phyloP scores from a whole-genome alignment of 345 rosid species.

The Turnera subulata region DNA sequence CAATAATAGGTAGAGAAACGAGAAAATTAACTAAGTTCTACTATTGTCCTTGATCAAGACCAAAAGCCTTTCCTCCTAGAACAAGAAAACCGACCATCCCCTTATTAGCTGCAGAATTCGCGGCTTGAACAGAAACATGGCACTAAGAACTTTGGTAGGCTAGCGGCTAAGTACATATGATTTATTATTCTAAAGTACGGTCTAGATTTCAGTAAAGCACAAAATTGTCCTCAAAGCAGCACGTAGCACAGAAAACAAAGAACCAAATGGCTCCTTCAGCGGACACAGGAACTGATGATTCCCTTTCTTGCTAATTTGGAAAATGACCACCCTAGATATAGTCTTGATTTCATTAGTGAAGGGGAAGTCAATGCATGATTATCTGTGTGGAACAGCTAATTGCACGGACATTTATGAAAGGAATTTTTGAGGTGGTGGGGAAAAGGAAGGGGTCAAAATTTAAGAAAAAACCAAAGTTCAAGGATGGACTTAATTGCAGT shows the following conservation, averaged over 20 bases:
- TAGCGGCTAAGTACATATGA: slow-evolving; percentile 28
- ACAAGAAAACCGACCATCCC: slow-evolving; percentile 45
- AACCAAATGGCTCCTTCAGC: background rate
- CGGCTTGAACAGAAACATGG: slow-evolving; percentile 18
- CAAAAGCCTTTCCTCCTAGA: background rate
- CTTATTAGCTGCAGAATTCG: slow-evolving; percentile 43
- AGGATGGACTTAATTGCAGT: background rate
- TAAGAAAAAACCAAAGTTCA: background rate
- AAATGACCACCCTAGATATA: background rate
- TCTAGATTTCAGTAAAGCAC: slow-evolving; percentile 49
- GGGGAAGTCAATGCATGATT: background rate
- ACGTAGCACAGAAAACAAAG: slow-evolving; percentile 1
- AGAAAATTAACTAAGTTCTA: background rate
- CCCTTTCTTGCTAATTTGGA: background rate
- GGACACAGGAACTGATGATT: background rate
- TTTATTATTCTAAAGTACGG: slow-evolving; percentile 14
- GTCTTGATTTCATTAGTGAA: background rate
- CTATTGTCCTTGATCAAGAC: too few species aligned
- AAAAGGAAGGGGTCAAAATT: background rate
- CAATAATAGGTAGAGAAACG: background rate
- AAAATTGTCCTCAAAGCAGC: slow-evolving; percentile 6
- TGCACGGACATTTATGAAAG: background rate
- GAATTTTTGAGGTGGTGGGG: background rate
- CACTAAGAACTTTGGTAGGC: background rate
- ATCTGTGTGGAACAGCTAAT: background rate